Percentiles rank a stretch among this genome's conserved stretches.
Conservation (phyloP, 208 protist species). For the Trypanosoma avium region DNA sequence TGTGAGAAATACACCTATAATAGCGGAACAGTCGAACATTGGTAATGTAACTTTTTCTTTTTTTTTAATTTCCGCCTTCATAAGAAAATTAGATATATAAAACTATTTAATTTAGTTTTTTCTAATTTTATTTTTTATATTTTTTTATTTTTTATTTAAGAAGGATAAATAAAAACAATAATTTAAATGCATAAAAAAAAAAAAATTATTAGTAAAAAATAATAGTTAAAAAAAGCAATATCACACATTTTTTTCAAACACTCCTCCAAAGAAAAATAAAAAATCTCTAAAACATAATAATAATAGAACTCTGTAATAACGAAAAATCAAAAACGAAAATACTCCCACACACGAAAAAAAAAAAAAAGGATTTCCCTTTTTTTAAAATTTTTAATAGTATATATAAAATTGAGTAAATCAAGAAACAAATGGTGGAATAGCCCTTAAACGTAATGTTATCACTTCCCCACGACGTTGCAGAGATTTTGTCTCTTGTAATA, state of each 20-base stretch:
- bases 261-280: too few relatives aligned
- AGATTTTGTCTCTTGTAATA: constrained; percentile 26
- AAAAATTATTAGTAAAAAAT: background rate
- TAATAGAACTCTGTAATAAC: too few relatives aligned
- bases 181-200: background rate
- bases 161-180: background rate
- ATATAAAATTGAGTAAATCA: constrained; percentile 1
- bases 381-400: background rate
- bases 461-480: constrained; percentile 17
- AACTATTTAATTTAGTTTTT: background rate
- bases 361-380: too few relatives aligned
- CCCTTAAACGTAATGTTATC: constrained; percentile 18
- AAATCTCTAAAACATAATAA: too few relatives aligned
- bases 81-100: background rate
- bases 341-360: too few relatives aligned
- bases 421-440: constrained; percentile 24
- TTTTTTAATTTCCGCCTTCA: constrained; percentile 6
- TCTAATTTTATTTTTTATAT: background rate
- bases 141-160: background rate
- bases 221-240: background rate
- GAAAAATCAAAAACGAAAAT: too few relatives aligned
- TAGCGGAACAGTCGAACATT: constrained; percentile 37
- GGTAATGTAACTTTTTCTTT: constrained; percentile 10
- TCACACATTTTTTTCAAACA: background rate
- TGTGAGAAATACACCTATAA: constrained; percentile 45